Conservation (phyloP, 768 basidiomycete genomes). For the Favolaschia claudopus region DNA sequence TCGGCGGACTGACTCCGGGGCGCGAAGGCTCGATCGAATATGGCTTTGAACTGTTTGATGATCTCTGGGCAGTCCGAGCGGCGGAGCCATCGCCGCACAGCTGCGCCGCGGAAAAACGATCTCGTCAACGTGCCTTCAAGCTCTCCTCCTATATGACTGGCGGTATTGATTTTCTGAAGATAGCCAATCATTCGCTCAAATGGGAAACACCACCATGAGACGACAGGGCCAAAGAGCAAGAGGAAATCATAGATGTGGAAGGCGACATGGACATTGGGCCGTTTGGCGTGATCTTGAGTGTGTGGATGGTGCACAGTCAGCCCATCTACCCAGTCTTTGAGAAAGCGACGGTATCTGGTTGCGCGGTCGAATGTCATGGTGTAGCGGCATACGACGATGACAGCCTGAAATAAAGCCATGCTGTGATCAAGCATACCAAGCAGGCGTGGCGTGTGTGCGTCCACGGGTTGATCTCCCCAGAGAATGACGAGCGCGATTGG, state of each 20-base stretch:
- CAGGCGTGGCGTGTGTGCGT: neutral
- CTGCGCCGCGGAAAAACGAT: neutral
- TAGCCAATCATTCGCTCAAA: constrained; percentile 45
- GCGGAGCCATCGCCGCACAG: neutral
- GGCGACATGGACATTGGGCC: constrained; percentile 34
- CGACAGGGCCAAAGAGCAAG: constrained; percentile 40
- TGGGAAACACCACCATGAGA: constrained; percentile 47
- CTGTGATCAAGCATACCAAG: constrained; percentile 31
- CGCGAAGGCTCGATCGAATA: neutral
- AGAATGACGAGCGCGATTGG: constrained; percentile 32
- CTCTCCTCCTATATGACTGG: constrained; percentile 34
- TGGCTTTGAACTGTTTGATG: neutral
- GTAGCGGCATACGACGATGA: constrained; percentile 25
- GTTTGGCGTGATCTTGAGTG: neutral
- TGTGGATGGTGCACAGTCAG: constrained; percentile 31
- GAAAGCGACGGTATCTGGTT: constrained; percentile 1
- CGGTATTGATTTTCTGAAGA: constrained; percentile 39
- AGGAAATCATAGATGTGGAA: constrained; percentile 44
- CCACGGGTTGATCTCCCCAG: constrained; percentile 18
- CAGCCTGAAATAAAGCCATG: constrained; percentile 33
- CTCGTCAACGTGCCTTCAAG: neutral
- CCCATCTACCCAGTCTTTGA: constrained; percentile 31
- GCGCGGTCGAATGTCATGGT: constrained; percentile 12
- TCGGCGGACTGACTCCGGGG: too few relatives aligned
- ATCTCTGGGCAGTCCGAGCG: neutral